Percentiles rank a stretch among this genome's conserved stretches.
phyloP scores from a whole-genome alignment of 2,329 filamentous ascomycete species.

The Apiospora rasikravindrae region DNA sequence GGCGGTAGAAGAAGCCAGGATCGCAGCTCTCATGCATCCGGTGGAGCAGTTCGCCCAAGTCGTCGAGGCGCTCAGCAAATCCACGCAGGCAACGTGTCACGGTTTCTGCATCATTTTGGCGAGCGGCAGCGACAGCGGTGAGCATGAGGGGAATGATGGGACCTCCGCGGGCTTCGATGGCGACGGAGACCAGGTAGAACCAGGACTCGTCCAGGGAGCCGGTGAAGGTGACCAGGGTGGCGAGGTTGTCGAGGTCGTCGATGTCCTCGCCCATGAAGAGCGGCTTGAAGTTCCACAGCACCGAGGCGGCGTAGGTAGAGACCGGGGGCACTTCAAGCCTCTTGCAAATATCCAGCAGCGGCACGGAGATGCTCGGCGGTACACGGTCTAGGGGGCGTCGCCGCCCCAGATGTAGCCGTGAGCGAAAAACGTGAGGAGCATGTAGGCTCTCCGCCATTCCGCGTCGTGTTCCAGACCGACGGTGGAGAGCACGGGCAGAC shows the following conservation, averaged over 20 bases:
- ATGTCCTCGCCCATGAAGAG: conserved; percentile 83
- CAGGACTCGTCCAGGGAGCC: conserved; percentile 96
- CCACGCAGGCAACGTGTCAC: conserved; percentile 79
- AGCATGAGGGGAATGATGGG: conserved; percentile 90
- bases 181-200: conserved; percentile 96
- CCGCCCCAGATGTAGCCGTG: conserved; percentile 98
- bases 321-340: conserved; percentile 88
- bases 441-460: conserved; percentile 86
- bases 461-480: conserved; percentile 79
- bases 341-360: conserved; percentile 76
- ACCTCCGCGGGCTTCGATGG: conserved; percentile 90
- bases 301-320: conserved; percentile 89
- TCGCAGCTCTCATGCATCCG: conserved; percentile 97
- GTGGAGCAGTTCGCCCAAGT: conserved; percentile 77
- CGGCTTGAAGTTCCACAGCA: conserved; percentile 96
- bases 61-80: conserved; percentile 88
- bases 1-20: conserved; percentile 91
- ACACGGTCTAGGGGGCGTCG: conserved; percentile 79
- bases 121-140: conserved; percentile 80
- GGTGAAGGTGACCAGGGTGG: conserved; percentile 88
- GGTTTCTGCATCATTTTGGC: conserved; percentile 68
- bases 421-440: conserved; percentile 67
- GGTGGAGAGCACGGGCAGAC: conserved; percentile 83
- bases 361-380: conserved; percentile 82
- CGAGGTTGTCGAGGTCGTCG: conserved; percentile 85